Conservation (phyloP, 345 rosid genomes). For the Carallia brachiata region DNA sequence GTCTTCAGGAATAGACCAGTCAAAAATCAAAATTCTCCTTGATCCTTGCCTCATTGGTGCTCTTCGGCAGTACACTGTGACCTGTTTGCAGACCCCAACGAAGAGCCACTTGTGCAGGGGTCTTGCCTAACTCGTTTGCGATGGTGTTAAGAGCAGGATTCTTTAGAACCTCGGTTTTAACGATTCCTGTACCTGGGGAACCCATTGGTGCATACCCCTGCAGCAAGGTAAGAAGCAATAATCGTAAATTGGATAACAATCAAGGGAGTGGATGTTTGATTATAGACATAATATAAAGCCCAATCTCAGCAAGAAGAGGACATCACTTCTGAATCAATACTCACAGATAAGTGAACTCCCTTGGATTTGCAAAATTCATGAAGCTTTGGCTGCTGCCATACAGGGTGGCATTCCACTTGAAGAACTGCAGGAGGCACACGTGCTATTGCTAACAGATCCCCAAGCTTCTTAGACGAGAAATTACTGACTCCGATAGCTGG, state of each 20-base stretch:
- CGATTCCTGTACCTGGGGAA: conserved; percentile 31
- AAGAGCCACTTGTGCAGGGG: conserved; percentile 71
- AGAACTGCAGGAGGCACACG: conserved; percentile 33
- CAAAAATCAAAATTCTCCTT: conserved; percentile 64
- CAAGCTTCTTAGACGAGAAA: conserved; percentile 51
- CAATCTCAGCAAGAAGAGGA: too few relatives aligned
- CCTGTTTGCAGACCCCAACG: conserved; percentile 88
- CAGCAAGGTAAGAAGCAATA: too few relatives aligned
- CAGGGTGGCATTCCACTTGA: conserved; percentile 64
- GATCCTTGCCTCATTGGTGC: conserved; percentile 63
- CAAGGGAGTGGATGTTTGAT: too few relatives aligned
- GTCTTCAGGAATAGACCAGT: conserved; percentile 70
- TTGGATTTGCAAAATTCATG: conserved; percentile 54
- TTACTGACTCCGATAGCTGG: conserved; percentile 62
- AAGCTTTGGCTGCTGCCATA: conserved; percentile 58
- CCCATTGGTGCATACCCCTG: conserved; percentile 70
- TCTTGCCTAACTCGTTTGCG: conserved; percentile 46
- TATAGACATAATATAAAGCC: too few relatives aligned
- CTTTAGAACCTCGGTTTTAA: too few relatives aligned
- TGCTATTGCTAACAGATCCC: conserved; percentile 35
- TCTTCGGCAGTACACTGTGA: conserved; percentile 74
- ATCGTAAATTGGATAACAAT: too few relatives aligned
- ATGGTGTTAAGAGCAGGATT: conserved; percentile 11
- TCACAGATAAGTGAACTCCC: conserved; percentile 58
- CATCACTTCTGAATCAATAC: conserved; percentile 12